phyloP scores from a whole-genome alignment of 2,329 filamentous ascomycete genomes.

The Pseudogymnoascus sp. region DNA sequence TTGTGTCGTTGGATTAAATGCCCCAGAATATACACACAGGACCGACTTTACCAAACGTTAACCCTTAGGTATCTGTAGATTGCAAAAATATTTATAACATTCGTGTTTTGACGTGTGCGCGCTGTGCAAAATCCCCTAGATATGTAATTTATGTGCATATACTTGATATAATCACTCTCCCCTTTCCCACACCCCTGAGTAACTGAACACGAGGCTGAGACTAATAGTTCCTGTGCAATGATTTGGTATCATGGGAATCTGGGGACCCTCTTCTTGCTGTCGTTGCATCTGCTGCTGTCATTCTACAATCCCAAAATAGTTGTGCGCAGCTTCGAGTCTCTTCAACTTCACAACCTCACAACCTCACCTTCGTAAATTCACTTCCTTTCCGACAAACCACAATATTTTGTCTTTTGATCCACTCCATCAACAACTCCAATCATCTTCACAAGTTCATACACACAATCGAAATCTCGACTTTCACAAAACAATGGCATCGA shows the following conservation, averaged over 20 bases:
- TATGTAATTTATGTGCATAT: not conserved
- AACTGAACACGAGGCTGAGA: not conserved
- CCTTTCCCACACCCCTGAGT: not conserved
- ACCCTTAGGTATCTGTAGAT: not conserved
- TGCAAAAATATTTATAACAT: not conserved
- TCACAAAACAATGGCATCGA: not conserved
- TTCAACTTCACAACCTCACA: not conserved
- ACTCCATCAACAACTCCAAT: not conserved
- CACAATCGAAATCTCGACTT: not conserved
- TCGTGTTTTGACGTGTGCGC: not conserved
- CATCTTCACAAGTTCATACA: not conserved
- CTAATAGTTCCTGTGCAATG: not conserved
- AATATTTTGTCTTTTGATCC: not conserved
- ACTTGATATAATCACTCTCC: not conserved
- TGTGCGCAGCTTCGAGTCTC: not conserved
- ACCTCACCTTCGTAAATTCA: not conserved
- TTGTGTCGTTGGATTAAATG: not conserved
- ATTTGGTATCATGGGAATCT: not conserved
- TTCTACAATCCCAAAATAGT: not conserved
- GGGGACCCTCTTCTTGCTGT: not conserved
- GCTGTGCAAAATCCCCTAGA: not conserved
- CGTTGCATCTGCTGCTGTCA: not conserved
- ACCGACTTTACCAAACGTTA: not conserved
- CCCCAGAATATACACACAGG: not conserved
- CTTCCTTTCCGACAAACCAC: not conserved